These are phyloP conservation scores for Morella rubra DNA, from an alignment of 306 rosid species.

Conservation along the genomic window DNA sequence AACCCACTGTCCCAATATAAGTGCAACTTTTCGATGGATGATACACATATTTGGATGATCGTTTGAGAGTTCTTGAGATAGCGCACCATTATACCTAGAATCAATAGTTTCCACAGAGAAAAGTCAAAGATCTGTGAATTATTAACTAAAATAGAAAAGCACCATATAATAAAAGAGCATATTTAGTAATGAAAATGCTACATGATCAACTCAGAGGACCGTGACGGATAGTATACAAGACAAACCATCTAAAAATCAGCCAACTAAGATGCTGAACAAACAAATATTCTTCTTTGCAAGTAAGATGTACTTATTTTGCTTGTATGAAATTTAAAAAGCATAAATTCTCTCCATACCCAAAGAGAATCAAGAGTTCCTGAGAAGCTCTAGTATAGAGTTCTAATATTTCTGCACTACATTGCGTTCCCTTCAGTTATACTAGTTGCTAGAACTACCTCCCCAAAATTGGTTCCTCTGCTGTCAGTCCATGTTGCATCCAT, in stretches of 20 bases:
- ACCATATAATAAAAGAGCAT: constrained; percentile 15
- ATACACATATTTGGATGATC: constrained; percentile 84
- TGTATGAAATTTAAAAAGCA: not conserved
- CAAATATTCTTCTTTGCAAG: not conserved
- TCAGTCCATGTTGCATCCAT: not conserved
- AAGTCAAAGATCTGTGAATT: constrained; percentile 14
- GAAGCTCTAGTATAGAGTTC: not conserved
- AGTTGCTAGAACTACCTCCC: not conserved
- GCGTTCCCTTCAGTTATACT: not conserved
- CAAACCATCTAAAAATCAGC: constrained; percentile 17
- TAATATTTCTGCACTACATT: not conserved
- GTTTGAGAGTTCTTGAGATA: constrained; percentile 83
- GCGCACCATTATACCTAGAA: constrained; percentile 93
- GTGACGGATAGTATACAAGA: not conserved
- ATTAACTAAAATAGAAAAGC: constrained; percentile 1
- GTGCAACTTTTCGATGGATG: constrained; percentile 88
- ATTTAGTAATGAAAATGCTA: constrained; percentile 15
- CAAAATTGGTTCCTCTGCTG: not conserved
- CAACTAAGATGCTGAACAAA: constrained; percentile 7
- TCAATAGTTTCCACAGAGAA: constrained; percentile 20
- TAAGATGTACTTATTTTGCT: not conserved
- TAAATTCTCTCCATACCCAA: not conserved
- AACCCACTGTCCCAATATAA: constrained; percentile 96
- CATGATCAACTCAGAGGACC: constrained; percentile 6
- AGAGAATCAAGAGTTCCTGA: not conserved